A percentile compares a stretch with the other conserved stretches of the same genome.
phyloP scores from a whole-genome alignment of 768 basidiomycete genomes.

The Tylopilus vinaceipallidus region DNA sequence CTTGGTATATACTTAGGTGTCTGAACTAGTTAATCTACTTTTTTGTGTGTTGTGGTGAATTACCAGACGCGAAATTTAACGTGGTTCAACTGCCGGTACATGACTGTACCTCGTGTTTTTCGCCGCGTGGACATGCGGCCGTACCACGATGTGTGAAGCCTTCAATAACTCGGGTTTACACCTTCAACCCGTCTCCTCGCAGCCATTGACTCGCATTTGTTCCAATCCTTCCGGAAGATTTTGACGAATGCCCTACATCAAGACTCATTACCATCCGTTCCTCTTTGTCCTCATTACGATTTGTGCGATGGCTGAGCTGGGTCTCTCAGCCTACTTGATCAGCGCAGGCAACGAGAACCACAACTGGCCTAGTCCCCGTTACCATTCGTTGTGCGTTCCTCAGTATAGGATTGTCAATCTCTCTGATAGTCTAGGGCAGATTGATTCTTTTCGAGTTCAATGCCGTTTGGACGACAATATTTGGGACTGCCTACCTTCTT shows the following conservation, averaged over 20 bases:
- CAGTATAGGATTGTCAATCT: not conserved
- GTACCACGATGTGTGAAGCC: conserved; percentile 21
- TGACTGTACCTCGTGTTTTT: conserved; percentile 31
- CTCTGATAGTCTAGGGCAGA: conserved; percentile 30
- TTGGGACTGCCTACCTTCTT: conserved; percentile 65
- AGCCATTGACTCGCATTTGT: conserved; percentile 11
- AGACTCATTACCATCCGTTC: conserved; percentile 59
- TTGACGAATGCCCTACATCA: conserved; percentile 40
- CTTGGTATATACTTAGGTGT: no score
- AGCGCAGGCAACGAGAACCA: conserved; percentile 60
- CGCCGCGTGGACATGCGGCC: conserved; percentile 31
- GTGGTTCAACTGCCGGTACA: no score
- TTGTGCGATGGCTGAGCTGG: conserved; percentile 68
- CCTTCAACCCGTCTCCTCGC: conserved; percentile 11
- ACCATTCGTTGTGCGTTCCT: conserved; percentile 59
- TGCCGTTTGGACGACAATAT: conserved; percentile 73
- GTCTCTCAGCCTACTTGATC: conserved; percentile 72
- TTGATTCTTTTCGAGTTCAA: conserved; percentile 62
- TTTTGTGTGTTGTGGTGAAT: no score
- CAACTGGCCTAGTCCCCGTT: conserved; percentile 59
- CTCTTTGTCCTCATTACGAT: conserved; percentile 64
- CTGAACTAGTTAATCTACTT: no score
- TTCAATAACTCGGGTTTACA: conserved; percentile 15
- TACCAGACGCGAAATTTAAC: no score
- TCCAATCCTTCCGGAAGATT: conserved; percentile 8